These are phyloP conservation scores for Hortiboletus rubellus DNA, from an alignment of 1,284 basidiomycete genomes.

Conservation along the genomic window DNA sequence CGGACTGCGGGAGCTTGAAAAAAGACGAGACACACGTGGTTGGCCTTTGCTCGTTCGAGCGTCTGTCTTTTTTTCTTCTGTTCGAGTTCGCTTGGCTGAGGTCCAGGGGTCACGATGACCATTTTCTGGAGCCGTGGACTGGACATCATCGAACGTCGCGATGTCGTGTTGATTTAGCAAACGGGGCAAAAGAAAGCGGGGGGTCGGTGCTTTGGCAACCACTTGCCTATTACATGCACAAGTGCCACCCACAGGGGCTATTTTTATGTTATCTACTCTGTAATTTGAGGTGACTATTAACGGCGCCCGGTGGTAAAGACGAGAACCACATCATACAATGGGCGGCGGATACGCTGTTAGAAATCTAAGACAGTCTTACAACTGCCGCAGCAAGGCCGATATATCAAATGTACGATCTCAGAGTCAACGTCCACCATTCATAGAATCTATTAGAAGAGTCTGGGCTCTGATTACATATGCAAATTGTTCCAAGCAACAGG, in stretches of 20 bases:
- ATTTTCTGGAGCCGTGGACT: slow-evolving; percentile 21
- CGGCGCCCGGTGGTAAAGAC: background rate
- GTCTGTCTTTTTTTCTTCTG: slow-evolving; percentile 49
- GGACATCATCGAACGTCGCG: slow-evolving; percentile 5
- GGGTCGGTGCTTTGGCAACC: background rate
- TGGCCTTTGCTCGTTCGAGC: slow-evolving; percentile 60
- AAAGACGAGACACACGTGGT: slow-evolving; percentile 49
- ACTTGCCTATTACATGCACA: slow-evolving; percentile 1
- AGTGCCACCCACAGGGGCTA: background rate
- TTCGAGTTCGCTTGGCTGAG: slow-evolving; percentile 34
- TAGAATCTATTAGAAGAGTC: too few relatives aligned
- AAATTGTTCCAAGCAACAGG: too few relatives aligned
- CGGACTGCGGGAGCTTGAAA: background rate
- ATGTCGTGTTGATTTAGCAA: background rate
- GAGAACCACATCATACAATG: too few relatives aligned
- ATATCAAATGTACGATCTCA: too few relatives aligned
- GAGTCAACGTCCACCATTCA: too few relatives aligned
- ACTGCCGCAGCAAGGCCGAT: too few relatives aligned
- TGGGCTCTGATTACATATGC: too few relatives aligned
- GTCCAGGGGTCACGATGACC: slow-evolving; percentile 16
- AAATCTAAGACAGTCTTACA: too few relatives aligned
- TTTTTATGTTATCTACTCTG: too few relatives aligned
- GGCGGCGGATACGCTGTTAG: too few relatives aligned
- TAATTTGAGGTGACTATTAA: too few relatives aligned
- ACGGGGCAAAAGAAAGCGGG: background rate